Evolutionary conservation across 2,329 filamentous ascomycete genomes (phyloP).

Genomic region (Aspergillus brasiliensis): DNA sequence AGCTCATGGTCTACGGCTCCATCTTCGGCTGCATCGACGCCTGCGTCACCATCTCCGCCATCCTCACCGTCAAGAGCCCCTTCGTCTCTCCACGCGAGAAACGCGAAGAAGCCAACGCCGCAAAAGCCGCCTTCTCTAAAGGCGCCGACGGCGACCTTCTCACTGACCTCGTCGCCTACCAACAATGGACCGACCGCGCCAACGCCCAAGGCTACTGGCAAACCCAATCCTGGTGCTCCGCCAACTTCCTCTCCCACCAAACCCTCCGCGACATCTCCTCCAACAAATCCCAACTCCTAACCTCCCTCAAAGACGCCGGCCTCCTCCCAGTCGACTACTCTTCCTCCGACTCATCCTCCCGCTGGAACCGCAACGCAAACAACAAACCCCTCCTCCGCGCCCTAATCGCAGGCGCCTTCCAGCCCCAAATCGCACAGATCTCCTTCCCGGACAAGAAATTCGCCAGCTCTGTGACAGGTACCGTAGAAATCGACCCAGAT

Average conservation of each 20-base stretch:
- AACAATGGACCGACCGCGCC: slow-evolving; percentile 74
- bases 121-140: slow-evolving; percentile 70
- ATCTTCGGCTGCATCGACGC: slow-evolving; percentile 92
- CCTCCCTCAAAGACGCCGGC: slow-evolving; percentile 81
- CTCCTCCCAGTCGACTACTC: slow-evolving; percentile 64
- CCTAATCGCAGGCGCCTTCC: slow-evolving; percentile 71
- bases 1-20: slow-evolving; percentile 91
- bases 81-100: slow-evolving; percentile 84
- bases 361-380: slow-evolving; percentile 36
- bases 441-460: slow-evolving; percentile 96
- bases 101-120: slow-evolving; percentile 77
- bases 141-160: slow-evolving; percentile 80
- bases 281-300: slow-evolving; percentile 81
- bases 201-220: slow-evolving; percentile 48
- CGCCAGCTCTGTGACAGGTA: slow-evolving; percentile 79
- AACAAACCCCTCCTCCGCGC: slow-evolving; percentile 63
- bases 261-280: slow-evolving; percentile 86
- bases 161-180: slow-evolving; percentile 81
- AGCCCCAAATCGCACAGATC: slow-evolving; percentile 87
- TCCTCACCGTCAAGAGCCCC: slow-evolving; percentile 84
- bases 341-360: slow-evolving; percentile 40
- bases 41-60: slow-evolving; percentile 83
- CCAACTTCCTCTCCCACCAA: slow-evolving; percentile 80
- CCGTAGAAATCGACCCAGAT: slow-evolving; percentile 90
- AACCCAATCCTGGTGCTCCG: slow-evolving; percentile 72